Evolutionary conservation across 2,329 filamentous ascomycete species (phyloP).

Genomic region (Beauveria caledonica): DNA sequence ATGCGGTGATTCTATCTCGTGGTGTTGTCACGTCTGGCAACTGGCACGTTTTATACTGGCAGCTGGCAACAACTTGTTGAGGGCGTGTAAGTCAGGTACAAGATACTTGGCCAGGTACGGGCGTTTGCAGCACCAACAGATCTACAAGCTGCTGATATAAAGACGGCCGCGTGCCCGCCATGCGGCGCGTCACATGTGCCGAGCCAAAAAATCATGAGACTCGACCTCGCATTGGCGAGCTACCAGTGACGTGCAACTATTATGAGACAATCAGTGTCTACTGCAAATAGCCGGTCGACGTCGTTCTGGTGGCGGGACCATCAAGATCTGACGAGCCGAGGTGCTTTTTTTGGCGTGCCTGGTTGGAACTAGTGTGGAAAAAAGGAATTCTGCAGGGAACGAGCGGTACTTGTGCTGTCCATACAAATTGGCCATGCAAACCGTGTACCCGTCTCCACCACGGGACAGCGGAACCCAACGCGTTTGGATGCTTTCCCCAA

Average conservation of each 20-base stretch:
- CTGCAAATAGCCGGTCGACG: background rate
- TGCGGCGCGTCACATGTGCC: background rate
- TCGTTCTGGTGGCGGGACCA: background rate
- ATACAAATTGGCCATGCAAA: background rate
- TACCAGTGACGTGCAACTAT: background rate
- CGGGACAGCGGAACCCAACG: constrained; percentile 7
- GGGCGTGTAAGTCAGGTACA: background rate
- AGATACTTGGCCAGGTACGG: background rate
- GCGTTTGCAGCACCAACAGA: background rate
- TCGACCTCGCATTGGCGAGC: background rate
- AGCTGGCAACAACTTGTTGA: constrained; percentile 5
- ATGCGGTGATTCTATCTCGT: background rate
- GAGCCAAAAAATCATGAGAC: background rate
- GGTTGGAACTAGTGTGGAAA: background rate
- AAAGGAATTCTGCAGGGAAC: constrained; percentile 1
- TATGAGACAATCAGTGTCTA: background rate
- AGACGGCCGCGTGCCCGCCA: background rate
- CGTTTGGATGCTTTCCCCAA: constrained; percentile 4
- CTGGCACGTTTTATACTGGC: background rate
- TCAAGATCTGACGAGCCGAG: constrained; percentile 7
- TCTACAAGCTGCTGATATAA: background rate
- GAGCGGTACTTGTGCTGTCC: background rate
- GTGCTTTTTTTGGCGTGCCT: constrained; percentile 3
- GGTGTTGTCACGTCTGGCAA: background rate
- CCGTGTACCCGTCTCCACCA: background rate